Conservation (phyloP, 192 early-diverging fungal species). For the Backusella mclennaniae region DNA sequence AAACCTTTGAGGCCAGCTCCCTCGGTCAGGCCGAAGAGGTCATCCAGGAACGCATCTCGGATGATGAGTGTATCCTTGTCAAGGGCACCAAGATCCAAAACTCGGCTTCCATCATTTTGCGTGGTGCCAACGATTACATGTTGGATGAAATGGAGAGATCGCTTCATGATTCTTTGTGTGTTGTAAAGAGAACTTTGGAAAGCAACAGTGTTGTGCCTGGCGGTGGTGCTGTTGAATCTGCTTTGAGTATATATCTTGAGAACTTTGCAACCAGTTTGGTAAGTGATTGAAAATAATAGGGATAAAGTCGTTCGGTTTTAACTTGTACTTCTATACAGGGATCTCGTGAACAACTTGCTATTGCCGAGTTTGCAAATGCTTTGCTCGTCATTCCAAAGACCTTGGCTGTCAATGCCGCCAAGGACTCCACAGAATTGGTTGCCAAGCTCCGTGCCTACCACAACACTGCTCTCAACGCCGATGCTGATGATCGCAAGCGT, state of each 20-base stretch:
- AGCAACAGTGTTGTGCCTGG: constrained; percentile 95
- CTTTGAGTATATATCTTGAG: constrained; percentile 95
- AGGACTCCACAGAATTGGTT: constrained; percentile 94
- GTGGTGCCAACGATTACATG: constrained; percentile 99
- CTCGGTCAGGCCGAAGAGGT: constrained; percentile 96
- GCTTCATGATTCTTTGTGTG: constrained; percentile 92
- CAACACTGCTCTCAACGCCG: constrained; percentile 80
- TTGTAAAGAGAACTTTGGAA: constrained; percentile 96
- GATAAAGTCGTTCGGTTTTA: background rate
- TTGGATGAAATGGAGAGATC: constrained; percentile 99
- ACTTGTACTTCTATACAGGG: constrained; percentile 44
- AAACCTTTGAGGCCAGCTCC: constrained; percentile 88
- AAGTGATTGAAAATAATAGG: background rate
- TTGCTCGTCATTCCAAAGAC: constrained; percentile 97
- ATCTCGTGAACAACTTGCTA: constrained; percentile 97
- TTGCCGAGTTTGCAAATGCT: constrained; percentile 96
- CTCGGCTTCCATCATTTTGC: constrained; percentile 91
- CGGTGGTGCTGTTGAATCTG: constrained; percentile 94
- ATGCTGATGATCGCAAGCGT: constrained; percentile 69
- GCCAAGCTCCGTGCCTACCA: constrained; percentile 96
- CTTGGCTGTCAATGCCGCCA: constrained; percentile 96
- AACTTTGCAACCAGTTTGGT: constrained; percentile 97
- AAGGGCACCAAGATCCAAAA: constrained; percentile 88
- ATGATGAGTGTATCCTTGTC: constrained; percentile 97
- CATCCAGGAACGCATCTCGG: constrained; percentile 96